Evolutionary conservation across 2,329 filamentous ascomycete genomes (phyloP).

Genomic region (Neoscytalidium dimidiatum): DNA sequence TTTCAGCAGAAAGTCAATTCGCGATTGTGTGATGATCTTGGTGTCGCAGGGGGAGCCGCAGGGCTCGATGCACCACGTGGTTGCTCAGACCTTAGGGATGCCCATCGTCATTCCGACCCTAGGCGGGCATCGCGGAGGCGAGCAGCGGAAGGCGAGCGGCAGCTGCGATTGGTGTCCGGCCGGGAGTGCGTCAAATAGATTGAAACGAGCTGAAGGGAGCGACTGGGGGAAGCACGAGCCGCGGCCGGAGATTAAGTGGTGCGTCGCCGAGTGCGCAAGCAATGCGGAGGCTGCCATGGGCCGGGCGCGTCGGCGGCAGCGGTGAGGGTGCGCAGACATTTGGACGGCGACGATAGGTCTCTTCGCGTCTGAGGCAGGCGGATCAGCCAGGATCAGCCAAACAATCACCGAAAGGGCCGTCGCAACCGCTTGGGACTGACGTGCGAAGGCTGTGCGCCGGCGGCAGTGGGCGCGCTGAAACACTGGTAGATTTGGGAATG

Average conservation of each 20-base stretch:
- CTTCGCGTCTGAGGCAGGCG: neutral
- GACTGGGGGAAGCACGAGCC: slow-evolving; percentile 15
- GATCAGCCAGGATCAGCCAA: slow-evolving; percentile 1
- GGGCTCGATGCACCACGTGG: slow-evolving; percentile 8
- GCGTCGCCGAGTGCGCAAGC: neutral
- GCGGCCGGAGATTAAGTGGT: slow-evolving; percentile 17
- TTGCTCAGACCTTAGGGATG: slow-evolving; percentile 11
- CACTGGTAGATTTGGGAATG: slow-evolving; percentile 10
- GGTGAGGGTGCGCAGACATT: slow-evolving; percentile 10
- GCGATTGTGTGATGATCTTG: neutral
- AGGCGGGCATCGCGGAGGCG: slow-evolving; percentile 1
- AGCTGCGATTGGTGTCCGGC: slow-evolving; percentile 6
- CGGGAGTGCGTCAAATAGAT: neutral
- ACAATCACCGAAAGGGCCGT: slow-evolving; percentile 14
- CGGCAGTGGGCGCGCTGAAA: slow-evolving; percentile 2
- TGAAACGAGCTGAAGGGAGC: slow-evolving; percentile 7
- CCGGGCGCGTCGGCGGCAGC: neutral
- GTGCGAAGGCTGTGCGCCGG: neutral
- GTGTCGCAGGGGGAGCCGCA: slow-evolving; percentile 13
- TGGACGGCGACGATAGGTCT: neutral
- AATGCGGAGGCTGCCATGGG: neutral
- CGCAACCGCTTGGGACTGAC: neutral
- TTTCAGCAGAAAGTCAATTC: neutral
- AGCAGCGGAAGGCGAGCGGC: neutral
- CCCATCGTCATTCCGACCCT: slow-evolving; percentile 9